Percentiles rank a stretch among this genome's conserved stretches.
Conservation (phyloP, 345 rosid species). For the Geranium brycei region DNA sequence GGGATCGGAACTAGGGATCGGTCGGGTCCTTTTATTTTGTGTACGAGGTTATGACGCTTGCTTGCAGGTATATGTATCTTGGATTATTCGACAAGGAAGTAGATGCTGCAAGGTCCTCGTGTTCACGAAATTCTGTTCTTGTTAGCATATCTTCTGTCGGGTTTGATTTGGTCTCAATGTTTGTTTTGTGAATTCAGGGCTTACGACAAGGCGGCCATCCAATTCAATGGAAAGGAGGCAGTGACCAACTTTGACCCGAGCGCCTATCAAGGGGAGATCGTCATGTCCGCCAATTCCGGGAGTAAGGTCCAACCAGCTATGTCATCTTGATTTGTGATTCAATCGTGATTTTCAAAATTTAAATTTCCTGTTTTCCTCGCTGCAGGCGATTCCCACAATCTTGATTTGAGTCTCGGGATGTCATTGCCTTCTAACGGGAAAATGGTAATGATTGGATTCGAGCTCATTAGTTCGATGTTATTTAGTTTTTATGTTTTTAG, state of each 20-base stretch:
- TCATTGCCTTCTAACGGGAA: conserved; percentile 14
- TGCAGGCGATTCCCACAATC: conserved; percentile 29
- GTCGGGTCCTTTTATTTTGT: no score
- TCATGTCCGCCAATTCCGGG: conserved; percentile 8
- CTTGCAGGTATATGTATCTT: not conserved
- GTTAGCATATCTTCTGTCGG: not conserved
- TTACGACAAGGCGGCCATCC: conserved; percentile 9
- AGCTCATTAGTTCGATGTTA: conserved; percentile 2
- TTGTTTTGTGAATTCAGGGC: conserved; percentile 31
- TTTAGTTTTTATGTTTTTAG: not conserved
- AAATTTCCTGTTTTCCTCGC: not conserved
- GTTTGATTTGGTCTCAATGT: conserved; percentile 26
- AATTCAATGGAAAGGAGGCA: not conserved
- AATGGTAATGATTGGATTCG: conserved; percentile 8
- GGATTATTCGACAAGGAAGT: not conserved
- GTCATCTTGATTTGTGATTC: not conserved
- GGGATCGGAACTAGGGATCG: no score
- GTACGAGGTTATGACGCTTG: not conserved
- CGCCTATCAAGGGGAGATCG: conserved; percentile 17
- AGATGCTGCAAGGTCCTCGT: not conserved
- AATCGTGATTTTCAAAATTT: not conserved
- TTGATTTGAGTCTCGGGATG: conserved; percentile 54
- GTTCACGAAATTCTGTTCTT: not conserved
- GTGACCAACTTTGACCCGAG: conserved; percentile 31
- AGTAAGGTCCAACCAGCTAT: not conserved